phyloP scores from a whole-genome alignment of 345 rosid genomes.

The Citrus reticulata region DNA sequence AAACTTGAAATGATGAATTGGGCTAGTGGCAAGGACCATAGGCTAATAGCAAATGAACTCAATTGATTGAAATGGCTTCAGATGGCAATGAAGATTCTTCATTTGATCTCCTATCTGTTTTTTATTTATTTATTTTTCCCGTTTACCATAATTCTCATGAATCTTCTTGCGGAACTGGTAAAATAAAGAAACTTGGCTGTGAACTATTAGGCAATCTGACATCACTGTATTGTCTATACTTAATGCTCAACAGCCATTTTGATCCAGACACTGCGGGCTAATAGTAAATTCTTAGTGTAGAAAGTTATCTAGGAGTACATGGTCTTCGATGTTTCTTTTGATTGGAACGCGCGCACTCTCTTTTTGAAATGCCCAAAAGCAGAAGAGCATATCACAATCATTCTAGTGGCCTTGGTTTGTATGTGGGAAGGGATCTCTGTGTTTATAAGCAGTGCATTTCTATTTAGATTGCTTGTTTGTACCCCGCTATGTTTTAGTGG shows the following conservation, averaged over 20 bases:
- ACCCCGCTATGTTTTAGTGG: neutral
- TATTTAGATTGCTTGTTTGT: neutral
- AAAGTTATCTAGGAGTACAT: neutral
- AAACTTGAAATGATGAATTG: neutral
- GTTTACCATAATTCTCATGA: neutral
- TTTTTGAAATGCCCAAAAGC: no score
- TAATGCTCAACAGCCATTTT: neutral
- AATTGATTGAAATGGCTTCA: neutral
- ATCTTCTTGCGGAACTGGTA: neutral
- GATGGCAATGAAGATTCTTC: neutral
- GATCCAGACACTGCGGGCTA: neutral
- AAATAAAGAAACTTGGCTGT: neutral
- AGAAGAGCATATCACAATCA: neutral
- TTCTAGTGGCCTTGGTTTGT: neutral
- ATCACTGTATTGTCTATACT: neutral
- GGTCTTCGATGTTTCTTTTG: no score
- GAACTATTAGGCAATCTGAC: neutral
- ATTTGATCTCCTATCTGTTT: neutral
- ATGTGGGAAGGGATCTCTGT: neutral
- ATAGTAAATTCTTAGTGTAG: neutral
- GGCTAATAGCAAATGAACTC: neutral
- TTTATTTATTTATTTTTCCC: neutral
- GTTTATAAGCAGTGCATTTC: neutral
- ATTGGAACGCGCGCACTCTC: no score
- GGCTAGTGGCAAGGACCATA: neutral